phyloP scores from a whole-genome alignment of 371 early-diverging fungal species.

The Apophysomyces sp. region DNA sequence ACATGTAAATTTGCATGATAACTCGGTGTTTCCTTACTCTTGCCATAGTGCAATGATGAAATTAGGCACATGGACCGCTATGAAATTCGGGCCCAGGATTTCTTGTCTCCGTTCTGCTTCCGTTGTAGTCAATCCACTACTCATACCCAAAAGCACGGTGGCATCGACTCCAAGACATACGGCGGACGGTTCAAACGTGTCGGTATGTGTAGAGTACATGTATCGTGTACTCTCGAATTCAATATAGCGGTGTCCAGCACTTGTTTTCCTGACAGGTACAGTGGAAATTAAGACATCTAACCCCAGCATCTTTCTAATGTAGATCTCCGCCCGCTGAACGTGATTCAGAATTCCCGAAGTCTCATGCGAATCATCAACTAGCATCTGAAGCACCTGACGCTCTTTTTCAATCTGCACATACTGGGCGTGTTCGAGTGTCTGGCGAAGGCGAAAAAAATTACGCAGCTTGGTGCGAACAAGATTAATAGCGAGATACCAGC shows the following conservation, averaged over 20 bases:
- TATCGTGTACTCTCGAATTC: conserved; percentile 76
- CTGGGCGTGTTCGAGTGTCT: conserved; percentile 32
- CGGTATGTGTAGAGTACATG: conserved; percentile 29
- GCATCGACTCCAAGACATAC: conserved; percentile 44
- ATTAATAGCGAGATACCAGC: conserved; percentile 60
- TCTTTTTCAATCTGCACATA: conserved; percentile 61
- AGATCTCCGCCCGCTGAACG: neutral
- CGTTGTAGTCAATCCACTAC: conserved; percentile 37
- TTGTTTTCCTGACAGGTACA: conserved; percentile 34
- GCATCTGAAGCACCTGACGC: conserved; percentile 48
- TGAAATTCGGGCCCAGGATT: conserved; percentile 65
- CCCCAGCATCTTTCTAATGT: conserved; percentile 10
- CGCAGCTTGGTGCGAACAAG: conserved; percentile 33
- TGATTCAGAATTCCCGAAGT: neutral
- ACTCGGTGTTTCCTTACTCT: conserved; percentile 33
- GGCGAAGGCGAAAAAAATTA: conserved; percentile 59
- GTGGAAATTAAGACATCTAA: conserved; percentile 25
- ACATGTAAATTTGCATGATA: neutral
- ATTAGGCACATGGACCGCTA: conserved; percentile 53
- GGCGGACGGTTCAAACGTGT: conserved; percentile 45
- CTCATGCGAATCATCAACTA: conserved; percentile 26
- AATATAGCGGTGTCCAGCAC: conserved; percentile 49
- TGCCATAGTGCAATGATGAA: conserved; percentile 50
- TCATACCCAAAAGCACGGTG: conserved; percentile 35
- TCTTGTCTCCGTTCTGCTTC: conserved; percentile 52